Base-by-base conservation (phyloP, 352 stramenopile genomes). In the Hyaloperonospora arabidopsidis region DNA sequence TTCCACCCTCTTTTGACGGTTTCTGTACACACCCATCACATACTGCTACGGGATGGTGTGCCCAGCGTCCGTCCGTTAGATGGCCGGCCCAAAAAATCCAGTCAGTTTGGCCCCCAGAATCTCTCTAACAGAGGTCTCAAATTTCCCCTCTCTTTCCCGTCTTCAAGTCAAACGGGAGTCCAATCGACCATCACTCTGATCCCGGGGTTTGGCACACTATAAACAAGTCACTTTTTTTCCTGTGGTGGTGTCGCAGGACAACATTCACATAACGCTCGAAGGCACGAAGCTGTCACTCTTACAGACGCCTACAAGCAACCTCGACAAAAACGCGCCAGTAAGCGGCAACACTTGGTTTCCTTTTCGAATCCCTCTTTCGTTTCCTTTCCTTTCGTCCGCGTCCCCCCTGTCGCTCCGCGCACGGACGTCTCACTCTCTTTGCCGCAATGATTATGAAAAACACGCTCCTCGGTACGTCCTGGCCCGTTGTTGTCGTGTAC, bases 391-490 rank as follows among this genome's bases (percentile, higher is more conserved):
- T 41, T 18, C 15, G 15, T 44, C 2, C 15, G 19, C 44, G n/a
- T 45, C 39, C 36, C 47, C 8, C 17, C 15, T 45, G 25, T 13
- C n/a, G 11, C 38, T 46, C 32, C 17, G 23, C 28, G 5, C 25
- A n/a, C n/a, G n/a, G n/a, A n/a, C n/a, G n/a, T n/a, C n/a, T n/a
- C 14, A 15, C 19, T 12, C 28, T 41, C 22, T 19, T 19, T 36
- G 38, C 36, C 41, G 61, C 46, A 40, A 72, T 75, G 63, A 54
- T 75, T 25, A 72, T 87, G 74, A 87, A 86, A 71, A 87, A 87
- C 68, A 87, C 77, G 52, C 63, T 87, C 29, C 57, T 86, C 45
- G 86, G 77, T 87, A 71, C 65, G 74, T 83, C 5, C 10, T 49
- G 47, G 41, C 7, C 25, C 3, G 7, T 29, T 21, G 5, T 44